Base-by-base conservation (phyloP, 495 filamentous ascomycete species). In the Neurospora sp. region DNA sequence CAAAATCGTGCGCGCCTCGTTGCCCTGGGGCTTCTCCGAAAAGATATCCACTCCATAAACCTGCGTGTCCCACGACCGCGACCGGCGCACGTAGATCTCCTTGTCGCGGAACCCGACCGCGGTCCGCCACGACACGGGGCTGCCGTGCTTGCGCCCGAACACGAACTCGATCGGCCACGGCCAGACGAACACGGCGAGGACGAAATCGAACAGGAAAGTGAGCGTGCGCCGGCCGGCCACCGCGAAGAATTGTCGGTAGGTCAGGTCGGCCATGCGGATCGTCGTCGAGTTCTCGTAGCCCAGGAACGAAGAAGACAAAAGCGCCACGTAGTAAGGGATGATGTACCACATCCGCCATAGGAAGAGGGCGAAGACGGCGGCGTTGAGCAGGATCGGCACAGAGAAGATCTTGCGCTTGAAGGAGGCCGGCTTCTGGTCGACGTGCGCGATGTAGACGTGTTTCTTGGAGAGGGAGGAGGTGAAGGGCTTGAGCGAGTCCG, bases 141-240 rank as follows among this genome's bases (percentile, higher is more conserved):
- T 89, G 9, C 82, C 85, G 77, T 85, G 82, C 49, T 77, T 79
- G n/a, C 76, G 71, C 70, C 88, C 85, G 69, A 88, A 71, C 71
- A 90, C 85, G 82, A 97, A 97, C 39, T 89, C 88, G 73, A 87
- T 78, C 1, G 93, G 93, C 93, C 93, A 96, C 69, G 90, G 85
- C 76, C 88, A 87, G 71, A 96, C 86, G 71, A 94, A 88, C 7
- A 88, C 81, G 62, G 88, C 82, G 14, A 96, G 86, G 74, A 91
- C 54, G 78, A 92, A 93, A 80, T 97, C 94, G 40, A 92, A 74
- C 39, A 90, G 74, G 76, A 97, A 89, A 23, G 86, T 88, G 69
- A 85, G 76, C 2, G 85, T 85, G 37, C 94, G 88, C 14, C 83
- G 77, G 16, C 85, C 74, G 10, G 92, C 80, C 71, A 90, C 82